Evolutionary conservation across 2,329 filamentous ascomycete species (phyloP).

Genomic region (Cytospora leucostoma): DNA sequence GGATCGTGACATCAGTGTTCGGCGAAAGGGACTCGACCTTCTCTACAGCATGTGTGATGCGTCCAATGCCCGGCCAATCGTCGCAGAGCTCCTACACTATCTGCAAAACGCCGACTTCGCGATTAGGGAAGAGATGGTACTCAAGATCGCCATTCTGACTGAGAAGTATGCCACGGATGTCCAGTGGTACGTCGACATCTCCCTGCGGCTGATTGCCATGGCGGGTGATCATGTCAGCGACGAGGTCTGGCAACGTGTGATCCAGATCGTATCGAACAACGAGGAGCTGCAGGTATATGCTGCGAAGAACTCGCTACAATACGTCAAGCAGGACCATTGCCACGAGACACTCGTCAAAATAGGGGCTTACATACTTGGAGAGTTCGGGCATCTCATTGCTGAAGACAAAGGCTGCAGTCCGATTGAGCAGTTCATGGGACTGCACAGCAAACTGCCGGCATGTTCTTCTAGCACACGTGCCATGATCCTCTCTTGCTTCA

Average conservation of each 20-base stretch:
- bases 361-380: constrained; percentile 90
- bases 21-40: constrained; percentile 90
- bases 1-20: constrained; percentile 95
- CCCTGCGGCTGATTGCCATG: constrained; percentile 89
- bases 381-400: constrained; percentile 95
- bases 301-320: constrained; percentile 87
- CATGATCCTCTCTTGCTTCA: constrained; percentile 91
- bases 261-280: constrained; percentile 98
- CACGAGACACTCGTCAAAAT: constrained; percentile 98
- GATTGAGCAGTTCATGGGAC: constrained; percentile 92
- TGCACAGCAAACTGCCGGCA: constrained; percentile 85
- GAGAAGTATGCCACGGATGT: constrained; percentile 98
- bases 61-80: constrained; percentile 90
- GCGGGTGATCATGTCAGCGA: constrained; percentile 98
- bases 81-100: constrained; percentile 90
- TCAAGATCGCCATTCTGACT: constrained; percentile 97
- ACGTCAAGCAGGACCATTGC: constrained; percentile 89
- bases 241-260: constrained; percentile 98
- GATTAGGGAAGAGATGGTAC: constrained; percentile 97
- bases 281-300: constrained; percentile 97
- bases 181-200: constrained; percentile 99
- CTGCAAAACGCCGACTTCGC: constrained; percentile 96
- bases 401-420: constrained; percentile 91
- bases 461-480: constrained; percentile 88
- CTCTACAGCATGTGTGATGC: constrained; percentile 99